Percentiles rank a stretch among this genome's conserved stretches.
Conservation (phyloP, 345 rosid genomes). For the Laguncularia racemosa region DNA sequence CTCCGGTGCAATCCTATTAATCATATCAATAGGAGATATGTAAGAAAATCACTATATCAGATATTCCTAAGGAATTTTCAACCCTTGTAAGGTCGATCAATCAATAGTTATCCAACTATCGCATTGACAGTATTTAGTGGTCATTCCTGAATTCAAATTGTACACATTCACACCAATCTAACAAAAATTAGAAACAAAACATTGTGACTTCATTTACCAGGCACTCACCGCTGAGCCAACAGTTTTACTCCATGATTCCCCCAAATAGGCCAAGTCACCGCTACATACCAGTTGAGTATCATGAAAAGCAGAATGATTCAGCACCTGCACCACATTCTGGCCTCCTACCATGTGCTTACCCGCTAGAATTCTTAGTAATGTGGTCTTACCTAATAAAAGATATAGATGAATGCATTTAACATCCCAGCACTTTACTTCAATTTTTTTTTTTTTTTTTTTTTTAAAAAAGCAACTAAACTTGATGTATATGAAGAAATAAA, state of each 20-base stretch:
- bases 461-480: background rate
- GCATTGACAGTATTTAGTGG: too few species aligned
- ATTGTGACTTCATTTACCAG: background rate
- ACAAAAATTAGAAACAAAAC: background rate
- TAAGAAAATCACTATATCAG: background rate
- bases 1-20: background rate
- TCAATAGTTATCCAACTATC: too few species aligned
- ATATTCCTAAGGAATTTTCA: background rate
- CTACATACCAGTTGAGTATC: conserved; percentile 79
- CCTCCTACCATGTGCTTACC: conserved; percentile 99
- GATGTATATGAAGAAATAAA: background rate
- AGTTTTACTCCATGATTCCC: conserved; percentile 95
- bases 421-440: background rate
- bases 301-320: conserved; percentile 76
- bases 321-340: conserved; percentile 65
- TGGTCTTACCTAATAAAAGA: conserved; percentile 62
- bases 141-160: background rate
- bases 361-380: conserved; percentile 70
- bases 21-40: background rate
- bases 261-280: conserved; percentile 83
- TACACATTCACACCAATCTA: background rate
- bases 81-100: too few species aligned
- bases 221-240: conserved; percentile 77
- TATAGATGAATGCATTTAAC: background rate
- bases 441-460: too few species aligned